Evolutionary conservation across 2,329 filamentous ascomycete species (phyloP).

Genomic region (Basipetospora chlamydospora): DNA sequence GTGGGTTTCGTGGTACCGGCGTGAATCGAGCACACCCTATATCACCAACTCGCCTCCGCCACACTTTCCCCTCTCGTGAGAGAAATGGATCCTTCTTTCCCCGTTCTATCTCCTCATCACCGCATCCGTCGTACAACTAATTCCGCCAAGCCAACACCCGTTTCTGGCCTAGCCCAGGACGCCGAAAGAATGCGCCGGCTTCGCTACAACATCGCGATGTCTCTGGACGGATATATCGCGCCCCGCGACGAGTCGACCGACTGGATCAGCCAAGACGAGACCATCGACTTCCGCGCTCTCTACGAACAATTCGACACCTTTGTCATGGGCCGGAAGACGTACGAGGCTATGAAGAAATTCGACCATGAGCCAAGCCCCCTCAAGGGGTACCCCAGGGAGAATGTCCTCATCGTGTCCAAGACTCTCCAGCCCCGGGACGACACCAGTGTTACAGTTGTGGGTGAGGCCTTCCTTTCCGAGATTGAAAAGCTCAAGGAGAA

Average conservation of each 20-base stretch:
- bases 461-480: slow-evolving; percentile 8
- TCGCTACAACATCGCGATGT: slow-evolving; percentile 19
- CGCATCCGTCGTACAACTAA: too few species aligned
- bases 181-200: slow-evolving; percentile 12
- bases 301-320: slow-evolving; percentile 17
- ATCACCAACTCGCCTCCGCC: too few species aligned
- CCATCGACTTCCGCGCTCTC: slow-evolving; percentile 18
- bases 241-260: slow-evolving; percentile 14
- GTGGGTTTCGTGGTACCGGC: too few species aligned
- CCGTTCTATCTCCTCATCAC: too few species aligned
- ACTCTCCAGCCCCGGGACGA: slow-evolving; percentile 8
- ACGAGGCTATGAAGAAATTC: slow-evolving; percentile 14
- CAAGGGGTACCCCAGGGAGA: slow-evolving; percentile 7
- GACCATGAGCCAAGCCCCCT: slow-evolving; percentile 13
- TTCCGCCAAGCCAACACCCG: too few species aligned
- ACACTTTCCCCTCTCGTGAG: too few species aligned
- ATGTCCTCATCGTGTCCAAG: slow-evolving; percentile 15
- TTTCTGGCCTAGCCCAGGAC: too few species aligned
- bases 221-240: slow-evolving; percentile 21
- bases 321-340: slow-evolving; percentile 22
- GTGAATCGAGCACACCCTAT: too few species aligned
- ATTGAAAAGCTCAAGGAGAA: slow-evolving; percentile 12
- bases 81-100: too few species aligned
- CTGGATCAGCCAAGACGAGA: slow-evolving; percentile 18
- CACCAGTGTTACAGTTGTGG: slow-evolving; percentile 13